Evolutionary conservation across 164 flowering plant genomes (phyloP).

Genomic region (Piper longum): DNA sequence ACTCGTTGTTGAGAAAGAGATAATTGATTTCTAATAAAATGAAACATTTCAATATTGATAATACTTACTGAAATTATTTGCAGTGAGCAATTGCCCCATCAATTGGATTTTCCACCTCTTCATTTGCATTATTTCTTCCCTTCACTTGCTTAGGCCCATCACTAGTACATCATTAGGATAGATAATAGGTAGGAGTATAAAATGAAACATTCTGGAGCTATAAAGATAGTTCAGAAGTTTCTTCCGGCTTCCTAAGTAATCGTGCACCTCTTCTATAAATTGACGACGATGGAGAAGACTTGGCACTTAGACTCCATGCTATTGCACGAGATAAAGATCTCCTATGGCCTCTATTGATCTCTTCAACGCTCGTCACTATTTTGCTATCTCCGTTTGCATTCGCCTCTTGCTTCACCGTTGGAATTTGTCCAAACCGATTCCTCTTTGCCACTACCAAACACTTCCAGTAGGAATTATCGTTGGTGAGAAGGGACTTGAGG

Average conservation of each 20-base stretch:
- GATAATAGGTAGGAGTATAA: too few relatives aligned
- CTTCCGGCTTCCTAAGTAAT: too few relatives aligned
- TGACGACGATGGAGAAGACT: slow-evolving; percentile 29
- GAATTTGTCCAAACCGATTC: slow-evolving; percentile 29
- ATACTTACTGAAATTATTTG: slow-evolving; percentile 41
- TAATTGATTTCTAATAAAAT: too few relatives aligned
- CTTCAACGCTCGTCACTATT: slow-evolving; percentile 20
- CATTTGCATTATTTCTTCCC: slow-evolving; percentile 41
- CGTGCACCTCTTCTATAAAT: slow-evolving; percentile 14
- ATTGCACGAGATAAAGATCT: slow-evolving; percentile 53
- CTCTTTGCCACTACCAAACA: slow-evolving; percentile 27
- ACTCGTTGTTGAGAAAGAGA: too few relatives aligned
- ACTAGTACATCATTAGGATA: slow-evolving; percentile 9
- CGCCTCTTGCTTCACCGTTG: slow-evolving; percentile 14
- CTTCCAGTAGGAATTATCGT: slow-evolving; percentile 23
- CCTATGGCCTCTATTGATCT: slow-evolving; percentile 27
- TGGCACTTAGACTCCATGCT: slow-evolving; percentile 29
- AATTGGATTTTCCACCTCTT: slow-evolving; percentile 23
- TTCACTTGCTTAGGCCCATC: slow-evolving; percentile 26
- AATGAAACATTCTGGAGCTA: too few relatives aligned
- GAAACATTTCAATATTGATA: neutral
- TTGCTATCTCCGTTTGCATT: slow-evolving; percentile 10
- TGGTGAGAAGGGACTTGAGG: slow-evolving; percentile 49
- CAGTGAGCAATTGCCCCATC: slow-evolving; percentile 33
- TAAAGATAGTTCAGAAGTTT: too few relatives aligned